Evolutionary conservation across 176 grass and related monocot genomes (phyloP).

Genomic region (Triticum monococcum): DNA sequence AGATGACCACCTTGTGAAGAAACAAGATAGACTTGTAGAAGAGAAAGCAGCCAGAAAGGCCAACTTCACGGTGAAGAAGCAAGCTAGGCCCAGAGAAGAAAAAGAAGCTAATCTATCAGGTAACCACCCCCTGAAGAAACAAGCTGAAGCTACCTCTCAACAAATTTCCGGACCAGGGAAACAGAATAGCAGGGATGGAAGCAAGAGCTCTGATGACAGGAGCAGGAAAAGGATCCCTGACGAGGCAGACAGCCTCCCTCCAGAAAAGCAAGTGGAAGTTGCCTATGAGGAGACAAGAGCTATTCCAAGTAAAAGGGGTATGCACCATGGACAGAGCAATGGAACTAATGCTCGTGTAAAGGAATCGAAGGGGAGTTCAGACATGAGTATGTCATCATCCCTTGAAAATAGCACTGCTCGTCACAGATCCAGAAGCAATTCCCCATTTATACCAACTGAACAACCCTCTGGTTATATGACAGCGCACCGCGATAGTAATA

Average conservation of each 20-base stretch:
- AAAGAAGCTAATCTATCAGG: constrained; percentile 1
- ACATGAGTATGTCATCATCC: constrained; percentile 59
- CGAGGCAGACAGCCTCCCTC: constrained; percentile 35
- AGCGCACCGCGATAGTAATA: not conserved
- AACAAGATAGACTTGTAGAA: not conserved
- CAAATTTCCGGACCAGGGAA: not conserved
- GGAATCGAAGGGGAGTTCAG: constrained; percentile 21
- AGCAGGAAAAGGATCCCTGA: constrained; percentile 23
- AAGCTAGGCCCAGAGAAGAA: constrained; percentile 6
- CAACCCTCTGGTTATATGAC: not conserved
- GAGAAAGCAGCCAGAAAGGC: constrained; percentile 2
- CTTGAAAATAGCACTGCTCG: constrained; percentile 24
- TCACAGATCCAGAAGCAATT: constrained; percentile 19
- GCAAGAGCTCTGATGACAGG: constrained; percentile 18
- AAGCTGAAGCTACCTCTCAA: constrained; percentile 14
- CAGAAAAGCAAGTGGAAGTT: constrained; percentile 61
- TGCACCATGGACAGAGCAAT: constrained; percentile 27
- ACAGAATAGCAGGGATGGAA: not conserved
- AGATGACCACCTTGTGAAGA: constrained; percentile 25
- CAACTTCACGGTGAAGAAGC: constrained; percentile 9
- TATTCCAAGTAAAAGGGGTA: constrained; percentile 28
- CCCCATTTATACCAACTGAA: constrained; percentile 6
- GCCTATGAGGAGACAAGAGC: constrained; percentile 41
- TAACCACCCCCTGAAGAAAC: constrained; percentile 20
- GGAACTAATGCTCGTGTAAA: constrained; percentile 15